Evolutionary conservation across 2,329 filamentous ascomycete species (phyloP), one percentile per base, ranked within the genome.

Genomic region (Aspergillus sp.): DNA sequence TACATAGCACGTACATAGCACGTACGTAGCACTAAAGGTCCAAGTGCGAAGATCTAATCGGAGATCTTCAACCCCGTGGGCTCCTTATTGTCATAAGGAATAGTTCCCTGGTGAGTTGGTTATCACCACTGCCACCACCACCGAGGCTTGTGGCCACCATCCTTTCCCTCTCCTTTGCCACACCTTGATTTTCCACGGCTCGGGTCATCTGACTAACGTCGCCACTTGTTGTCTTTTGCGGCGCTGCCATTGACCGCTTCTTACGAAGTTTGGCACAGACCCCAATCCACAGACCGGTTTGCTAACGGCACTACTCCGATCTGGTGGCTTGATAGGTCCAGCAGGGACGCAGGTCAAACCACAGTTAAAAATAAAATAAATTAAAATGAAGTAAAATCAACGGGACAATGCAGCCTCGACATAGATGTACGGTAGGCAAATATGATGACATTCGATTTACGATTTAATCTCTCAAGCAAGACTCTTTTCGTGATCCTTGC

Each of bases 401-500:
- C 6, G 36, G n/a, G 46, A 49, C 32, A 52, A 9, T 22, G 24
- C 45, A 24, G 50, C 31, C 24, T 22, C 20, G 31, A 6, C 26
- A 42, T 29, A 29, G 26, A 9, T 29, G 16, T 42, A 42, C 36
- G 36, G 16, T 42, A 42, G 36, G 20, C 20, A 47, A 29, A 47
- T 29, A 26, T 18, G 54, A 22, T 32, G 29, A 47, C 14, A 29
- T 52, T 45, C 51, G 1, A 51, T 10, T 14, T 42, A 42, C 16
- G 1, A 51, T 10, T 14, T 42, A 42, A 5, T 20, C 45, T 42
- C 36, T 54, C 36, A 66, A 51, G 61, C 65, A 53, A 67, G 57
- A 51, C 57, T 64, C 47, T 62, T 67, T n/a, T 63, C 61, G 26
- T 63, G 52, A 42, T 55, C 57, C 53, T 64, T 64, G 31, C 45